Evolutionary conservation across 331 rosid genomes (phyloP).

Genomic region (Acacia pycnantha): DNA sequence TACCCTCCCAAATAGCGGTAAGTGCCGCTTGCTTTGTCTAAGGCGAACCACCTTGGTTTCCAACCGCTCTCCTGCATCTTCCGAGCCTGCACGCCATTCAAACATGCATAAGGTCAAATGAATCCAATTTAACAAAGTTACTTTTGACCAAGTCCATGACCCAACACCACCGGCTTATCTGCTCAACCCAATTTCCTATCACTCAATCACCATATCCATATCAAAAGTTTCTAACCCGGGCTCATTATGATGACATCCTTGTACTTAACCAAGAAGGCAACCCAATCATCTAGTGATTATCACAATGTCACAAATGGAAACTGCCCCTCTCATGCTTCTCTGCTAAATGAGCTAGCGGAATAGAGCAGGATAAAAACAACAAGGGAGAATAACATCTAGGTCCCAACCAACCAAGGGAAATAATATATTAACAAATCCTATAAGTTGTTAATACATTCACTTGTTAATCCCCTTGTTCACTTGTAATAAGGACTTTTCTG

Average conservation of each 20-base stretch:
- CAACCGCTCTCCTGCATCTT: conserved; percentile 97
- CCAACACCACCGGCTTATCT: neutral
- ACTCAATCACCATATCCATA: conserved; percentile 34
- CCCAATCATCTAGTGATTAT: neutral
- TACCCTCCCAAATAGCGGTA: conserved; percentile 78
- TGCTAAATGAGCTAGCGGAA: neutral
- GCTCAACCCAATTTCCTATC: neutral
- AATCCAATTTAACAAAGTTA: neutral
- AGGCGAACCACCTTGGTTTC: conserved; percentile 84
- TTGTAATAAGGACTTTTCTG: too few relatives aligned
- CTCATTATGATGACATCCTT: neutral
- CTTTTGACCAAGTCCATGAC: neutral
- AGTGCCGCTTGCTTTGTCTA: conserved; percentile 66
- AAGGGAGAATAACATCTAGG: too few relatives aligned
- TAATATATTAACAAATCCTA: too few relatives aligned
- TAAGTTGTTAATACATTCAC: too few relatives aligned
- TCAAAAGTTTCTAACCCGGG: neutral
- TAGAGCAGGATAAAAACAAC: neutral
- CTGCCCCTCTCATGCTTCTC: neutral
- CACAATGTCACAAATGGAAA: neutral
- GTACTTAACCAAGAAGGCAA: neutral
- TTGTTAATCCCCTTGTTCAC: too few relatives aligned
- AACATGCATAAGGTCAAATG: conserved; percentile 8
- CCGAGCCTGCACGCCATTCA: conserved; percentile 65
- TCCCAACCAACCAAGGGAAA: too few relatives aligned